These are phyloP conservation scores for Ophiostoma tasmaniense DNA, from an alignment of 2,329 filamentous ascomycete species.

Conservation along the genomic window DNA sequence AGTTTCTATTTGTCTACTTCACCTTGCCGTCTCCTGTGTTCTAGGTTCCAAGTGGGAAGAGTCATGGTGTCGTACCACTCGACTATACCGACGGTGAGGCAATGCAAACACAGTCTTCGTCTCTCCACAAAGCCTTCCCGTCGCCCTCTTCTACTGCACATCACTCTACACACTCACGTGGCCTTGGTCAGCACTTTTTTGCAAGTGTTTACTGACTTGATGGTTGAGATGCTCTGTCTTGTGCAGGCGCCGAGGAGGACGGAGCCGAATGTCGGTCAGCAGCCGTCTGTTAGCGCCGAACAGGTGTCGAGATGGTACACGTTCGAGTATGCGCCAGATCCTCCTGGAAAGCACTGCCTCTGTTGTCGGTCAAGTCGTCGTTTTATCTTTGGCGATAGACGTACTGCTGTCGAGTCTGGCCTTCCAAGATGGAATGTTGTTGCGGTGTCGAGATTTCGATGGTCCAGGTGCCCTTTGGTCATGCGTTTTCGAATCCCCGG, in stretches of 20 bases:
- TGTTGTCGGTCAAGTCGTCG: background rate
- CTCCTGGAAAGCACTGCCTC: background rate
- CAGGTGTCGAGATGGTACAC: background rate
- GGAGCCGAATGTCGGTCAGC: slow-evolving; percentile 1
- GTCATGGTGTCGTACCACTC: slow-evolving; percentile 13
- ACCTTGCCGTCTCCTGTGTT: background rate
- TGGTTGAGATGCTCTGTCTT: background rate
- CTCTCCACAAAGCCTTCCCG: background rate
- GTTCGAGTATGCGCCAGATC: background rate
- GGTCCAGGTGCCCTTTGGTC: background rate
- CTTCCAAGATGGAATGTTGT: background rate
- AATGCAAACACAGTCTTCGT: background rate
- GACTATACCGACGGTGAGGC: background rate
- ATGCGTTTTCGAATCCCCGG: background rate
- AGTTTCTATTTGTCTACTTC: background rate
- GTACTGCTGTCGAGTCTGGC: background rate
- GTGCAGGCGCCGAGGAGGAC: background rate
- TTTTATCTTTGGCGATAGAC: background rate
- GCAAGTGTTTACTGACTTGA: background rate
- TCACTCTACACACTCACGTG: slow-evolving; percentile 1
- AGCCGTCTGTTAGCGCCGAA: background rate
- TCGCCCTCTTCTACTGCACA: background rate
- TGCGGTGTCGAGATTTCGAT: background rate
- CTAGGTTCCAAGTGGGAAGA: background rate
- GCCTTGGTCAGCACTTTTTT: background rate